A percentile compares a stretch with the other conserved stretches of the same genome.
Evolutionary conservation across 306 rosid species (phyloP).

Genomic region (Hippophae rhamnoides): DNA sequence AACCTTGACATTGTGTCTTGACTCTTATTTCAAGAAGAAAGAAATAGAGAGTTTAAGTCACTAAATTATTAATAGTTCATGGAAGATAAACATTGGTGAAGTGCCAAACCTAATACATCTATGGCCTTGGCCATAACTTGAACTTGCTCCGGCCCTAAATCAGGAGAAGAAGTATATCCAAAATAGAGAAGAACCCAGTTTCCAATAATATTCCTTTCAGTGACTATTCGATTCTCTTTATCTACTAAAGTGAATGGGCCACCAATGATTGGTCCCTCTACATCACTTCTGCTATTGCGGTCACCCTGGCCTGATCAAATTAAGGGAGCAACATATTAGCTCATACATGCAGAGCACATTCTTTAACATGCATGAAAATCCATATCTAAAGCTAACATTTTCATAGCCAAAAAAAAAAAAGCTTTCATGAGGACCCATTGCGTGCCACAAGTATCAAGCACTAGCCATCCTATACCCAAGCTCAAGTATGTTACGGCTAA

Average conservation of each 20-base stretch:
- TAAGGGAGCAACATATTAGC: conserved; percentile 14
- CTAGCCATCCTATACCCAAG: no score
- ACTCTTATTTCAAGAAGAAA: conserved; percentile 38
- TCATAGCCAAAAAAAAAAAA: no score
- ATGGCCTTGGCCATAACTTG: conserved; percentile 53
- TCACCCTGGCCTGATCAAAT: conserved; percentile 49
- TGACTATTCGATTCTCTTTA: conserved; percentile 45
- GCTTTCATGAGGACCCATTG: no score
- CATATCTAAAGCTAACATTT: not conserved
- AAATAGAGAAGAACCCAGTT: conserved; percentile 87
- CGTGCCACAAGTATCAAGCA: no score
- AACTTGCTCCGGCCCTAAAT: conserved; percentile 80
- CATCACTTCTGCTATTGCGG: conserved; percentile 15
- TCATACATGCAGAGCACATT: not conserved
- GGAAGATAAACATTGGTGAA: conserved; percentile 9
- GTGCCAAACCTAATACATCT: conserved; percentile 50
- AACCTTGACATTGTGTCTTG: conserved; percentile 40
- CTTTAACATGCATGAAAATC: conserved; percentile 1
- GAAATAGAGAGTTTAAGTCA: conserved; percentile 12
- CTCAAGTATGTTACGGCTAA: no score
- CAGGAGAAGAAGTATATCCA: conserved; percentile 92
- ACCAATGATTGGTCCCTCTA: conserved; percentile 61
- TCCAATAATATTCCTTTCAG: conserved; percentile 51
- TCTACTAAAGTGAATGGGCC: conserved; percentile 78
- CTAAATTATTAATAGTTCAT: conserved; percentile 5